Base-by-base conservation (phyloP, 2,329 filamentous ascomycete genomes). In the Fusarium sp. region DNA sequence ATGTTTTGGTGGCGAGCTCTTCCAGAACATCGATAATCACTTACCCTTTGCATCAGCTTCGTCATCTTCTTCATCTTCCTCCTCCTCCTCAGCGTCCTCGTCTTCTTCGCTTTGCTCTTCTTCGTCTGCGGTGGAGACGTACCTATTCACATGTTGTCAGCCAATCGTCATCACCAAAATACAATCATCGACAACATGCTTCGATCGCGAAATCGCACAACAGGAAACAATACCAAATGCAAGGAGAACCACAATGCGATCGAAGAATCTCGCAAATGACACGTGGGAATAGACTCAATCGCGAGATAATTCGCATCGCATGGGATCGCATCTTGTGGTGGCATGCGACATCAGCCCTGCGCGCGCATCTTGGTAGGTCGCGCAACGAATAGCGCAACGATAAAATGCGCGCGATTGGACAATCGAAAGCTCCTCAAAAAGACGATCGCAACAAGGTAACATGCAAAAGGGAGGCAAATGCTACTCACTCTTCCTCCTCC, bases 401-500 rank as follows among this genome's bases (percentile, higher is more conserved):
- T 32, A 54, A 52, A 57, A 62, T 48, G 51, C 66, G 60, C 72
- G 60, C 72, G 62, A 75, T 75, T 70, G 59, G 51, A 44, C 48
- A 68, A 67, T 63, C 51, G 65, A 28, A 6, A 24, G 45, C 22
- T 30, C 42, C 24, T 32, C 62, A 36, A 41, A 55, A 59, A 57
- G 38, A 62, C 61, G 64, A 62, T 52, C 57, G 50, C 59, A 58
- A 41, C 50, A 60, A 60, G 62, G n/a, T 22, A 50, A 56, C 39
- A 42, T 41, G 34, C 36, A 54, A 59, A 51, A 52, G 39, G 22
- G 61, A 58, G 44, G 34, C 34, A 52, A 69, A 45, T 52, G n/a
- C 34, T 50, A 79, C 87, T 85, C 84, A 88, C 87, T 88, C 87
- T 79, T 88, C 86, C 79, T 88, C 87, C 77, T 88, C 86, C 77